Percentiles rank a stretch among this genome's conserved stretches.
phyloP scores from a whole-genome alignment of 257 asterid species.

The Solanum piurae region DNA sequence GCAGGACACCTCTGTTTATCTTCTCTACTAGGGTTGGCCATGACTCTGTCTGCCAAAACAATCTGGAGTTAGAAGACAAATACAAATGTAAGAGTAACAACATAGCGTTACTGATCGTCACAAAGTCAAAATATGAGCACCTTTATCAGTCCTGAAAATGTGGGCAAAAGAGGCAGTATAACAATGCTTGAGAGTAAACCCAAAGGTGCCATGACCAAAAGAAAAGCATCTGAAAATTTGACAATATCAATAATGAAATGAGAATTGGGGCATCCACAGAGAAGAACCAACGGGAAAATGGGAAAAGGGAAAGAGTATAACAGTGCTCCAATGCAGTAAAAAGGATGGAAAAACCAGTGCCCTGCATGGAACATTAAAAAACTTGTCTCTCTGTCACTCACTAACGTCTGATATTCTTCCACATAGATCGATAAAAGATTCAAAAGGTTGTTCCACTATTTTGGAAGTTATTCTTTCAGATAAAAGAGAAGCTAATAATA shows the following conservation, averaged over 20 bases:
- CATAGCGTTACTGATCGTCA: neutral
- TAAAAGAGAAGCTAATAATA: neutral
- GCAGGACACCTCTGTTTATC: conserved; percentile 21
- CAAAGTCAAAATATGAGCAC: conserved; percentile 4
- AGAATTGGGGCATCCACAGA: neutral
- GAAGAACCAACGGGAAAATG: neutral
- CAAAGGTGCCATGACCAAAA: conserved; percentile 43
- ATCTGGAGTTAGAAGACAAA: neutral
- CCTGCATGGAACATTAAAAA: neutral
- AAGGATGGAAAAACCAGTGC: neutral
- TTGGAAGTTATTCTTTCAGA: neutral
- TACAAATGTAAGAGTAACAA: neutral
- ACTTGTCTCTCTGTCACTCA: neutral
- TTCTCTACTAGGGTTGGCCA: conserved; percentile 21
- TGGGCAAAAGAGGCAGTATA: conserved; percentile 36
- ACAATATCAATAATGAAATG: neutral
- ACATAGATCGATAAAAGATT: neutral
- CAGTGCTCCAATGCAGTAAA: neutral
- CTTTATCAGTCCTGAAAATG: conserved; percentile 28
- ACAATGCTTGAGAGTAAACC: conserved; percentile 33
- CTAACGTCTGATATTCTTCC: neutral
- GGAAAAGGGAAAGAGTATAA: neutral
- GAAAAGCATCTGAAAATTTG: conserved; percentile 26
- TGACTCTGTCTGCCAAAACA: conserved; percentile 23
- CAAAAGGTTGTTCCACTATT: neutral